These are phyloP conservation scores for Paracorniculantispora psalliotae DNA, from an alignment of 2,329 filamentous ascomycete species.

Conservation along the genomic window DNA sequence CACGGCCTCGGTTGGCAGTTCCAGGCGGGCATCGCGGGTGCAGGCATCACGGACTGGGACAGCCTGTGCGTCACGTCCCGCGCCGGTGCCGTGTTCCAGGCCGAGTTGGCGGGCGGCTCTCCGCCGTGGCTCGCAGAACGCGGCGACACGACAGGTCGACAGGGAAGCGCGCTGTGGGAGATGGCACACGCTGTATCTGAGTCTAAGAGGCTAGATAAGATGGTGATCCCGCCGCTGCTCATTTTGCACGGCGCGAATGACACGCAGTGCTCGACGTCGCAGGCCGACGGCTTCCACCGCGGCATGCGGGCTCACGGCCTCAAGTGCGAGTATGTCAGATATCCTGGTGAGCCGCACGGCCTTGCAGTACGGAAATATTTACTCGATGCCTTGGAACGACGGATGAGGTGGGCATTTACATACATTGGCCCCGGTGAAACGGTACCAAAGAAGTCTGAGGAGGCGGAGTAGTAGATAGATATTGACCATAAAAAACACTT, in stretches of 20 bases:
- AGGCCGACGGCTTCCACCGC: slow-evolving; percentile 29
- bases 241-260: slow-evolving; percentile 29
- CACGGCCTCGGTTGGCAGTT: slow-evolving; percentile 31
- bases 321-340: slow-evolving; percentile 29
- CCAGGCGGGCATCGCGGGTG: slow-evolving; percentile 30
- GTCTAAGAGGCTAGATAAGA: background rate
- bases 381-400: slow-evolving; percentile 22
- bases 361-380: slow-evolving; percentile 25
- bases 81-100: slow-evolving; percentile 15
- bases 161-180: slow-evolving; percentile 11
- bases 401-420: background rate
- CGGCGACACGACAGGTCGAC: background rate
- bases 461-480: background rate
- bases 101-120: slow-evolving; percentile 26
- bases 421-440: background rate
- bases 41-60: slow-evolving; percentile 33
- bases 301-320: slow-evolving; percentile 23
- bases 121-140: slow-evolving; percentile 20
- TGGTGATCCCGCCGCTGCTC: slow-evolving; percentile 16
- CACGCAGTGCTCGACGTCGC: slow-evolving; percentile 27
- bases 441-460: too few species aligned
- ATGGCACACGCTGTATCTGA: slow-evolving; percentile 8
- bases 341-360: slow-evolving; percentile 29
- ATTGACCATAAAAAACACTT: background rate
- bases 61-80: slow-evolving; percentile 28